A percentile compares a stretch with the other conserved stretches of the same genome.
Evolutionary conservation across 2,329 filamentous ascomycete species (phyloP).

Genomic region (Stagonosporopsis chrysanthemi): DNA sequence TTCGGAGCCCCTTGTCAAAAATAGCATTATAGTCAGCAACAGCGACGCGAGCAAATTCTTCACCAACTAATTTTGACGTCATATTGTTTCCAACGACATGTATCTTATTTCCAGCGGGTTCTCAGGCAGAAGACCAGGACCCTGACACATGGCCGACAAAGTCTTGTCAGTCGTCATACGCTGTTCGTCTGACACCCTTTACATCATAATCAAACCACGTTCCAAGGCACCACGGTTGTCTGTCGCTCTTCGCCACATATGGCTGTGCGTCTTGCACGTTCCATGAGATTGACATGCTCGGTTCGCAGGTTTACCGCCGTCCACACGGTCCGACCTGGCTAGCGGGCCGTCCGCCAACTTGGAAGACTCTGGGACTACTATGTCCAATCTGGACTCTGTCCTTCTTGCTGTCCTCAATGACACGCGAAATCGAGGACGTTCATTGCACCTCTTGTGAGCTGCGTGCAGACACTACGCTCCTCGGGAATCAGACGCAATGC

Average conservation of each 20-base stretch:
- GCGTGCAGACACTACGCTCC: background rate
- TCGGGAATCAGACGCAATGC: constrained; percentile 8
- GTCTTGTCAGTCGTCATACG: constrained; percentile 8
- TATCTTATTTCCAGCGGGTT: background rate
- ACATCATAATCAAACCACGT: constrained; percentile 9
- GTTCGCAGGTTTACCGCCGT: constrained; percentile 15
- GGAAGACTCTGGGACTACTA: background rate
- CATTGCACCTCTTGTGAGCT: background rate
- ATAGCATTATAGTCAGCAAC: background rate
- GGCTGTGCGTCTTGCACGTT: constrained; percentile 2
- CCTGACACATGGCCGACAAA: background rate
- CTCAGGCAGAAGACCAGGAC: background rate
- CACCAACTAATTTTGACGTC: background rate
- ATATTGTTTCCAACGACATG: background rate
- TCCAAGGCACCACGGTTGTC: constrained; percentile 5
- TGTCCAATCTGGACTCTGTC: background rate
- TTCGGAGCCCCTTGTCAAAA: background rate
- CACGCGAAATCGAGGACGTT: background rate
- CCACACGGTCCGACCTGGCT: constrained; percentile 26
- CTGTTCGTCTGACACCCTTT: background rate
- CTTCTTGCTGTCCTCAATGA: background rate
- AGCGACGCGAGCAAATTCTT: background rate
- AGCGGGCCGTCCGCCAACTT: constrained; percentile 32
- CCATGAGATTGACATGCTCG: constrained; percentile 9
- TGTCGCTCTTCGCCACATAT: constrained; percentile 12